A percentile compares a stretch with the other conserved stretches of the same genome.
phyloP scores from a whole-genome alignment of 805 yeast genomes.

The Spathaspora gorwiae region DNA sequence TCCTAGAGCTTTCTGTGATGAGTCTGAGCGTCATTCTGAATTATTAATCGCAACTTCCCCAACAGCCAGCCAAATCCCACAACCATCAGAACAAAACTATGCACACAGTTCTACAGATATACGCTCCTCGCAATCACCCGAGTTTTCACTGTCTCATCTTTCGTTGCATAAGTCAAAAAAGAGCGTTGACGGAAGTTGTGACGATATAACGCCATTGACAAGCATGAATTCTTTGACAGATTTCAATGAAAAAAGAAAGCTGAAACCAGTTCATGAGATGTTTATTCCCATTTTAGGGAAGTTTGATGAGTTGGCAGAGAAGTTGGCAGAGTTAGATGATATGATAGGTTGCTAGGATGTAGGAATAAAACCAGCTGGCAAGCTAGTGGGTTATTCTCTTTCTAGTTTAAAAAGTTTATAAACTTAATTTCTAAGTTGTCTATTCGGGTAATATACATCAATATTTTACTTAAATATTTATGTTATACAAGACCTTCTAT shows the following conservation, averaged over 20 bases:
- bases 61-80: background rate
- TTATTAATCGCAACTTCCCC: background rate
- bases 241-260: constrained; percentile 25
- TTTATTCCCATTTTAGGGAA: constrained; percentile 56
- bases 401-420: no score
- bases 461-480: no score
- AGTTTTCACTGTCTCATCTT: constrained; percentile 2
- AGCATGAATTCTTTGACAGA: constrained; percentile 25
- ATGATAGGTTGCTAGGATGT: constrained; percentile 9
- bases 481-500: no score
- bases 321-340: constrained; percentile 34
- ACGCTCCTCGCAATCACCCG: background rate
- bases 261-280: constrained; percentile 44
- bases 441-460: no score
- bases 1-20: background rate
- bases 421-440: no score
- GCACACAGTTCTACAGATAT: background rate
- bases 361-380: background rate
- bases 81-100: background rate
- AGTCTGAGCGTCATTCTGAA: background rate
- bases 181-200: constrained; percentile 2
- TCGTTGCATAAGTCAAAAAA: constrained; percentile 3
- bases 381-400: no score
- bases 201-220: constrained; percentile 31
- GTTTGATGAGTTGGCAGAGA: constrained; percentile 40